Conservation (phyloP, 2,329 filamentous ascomycete species). For the Geoglossum cookeanum region DNA sequence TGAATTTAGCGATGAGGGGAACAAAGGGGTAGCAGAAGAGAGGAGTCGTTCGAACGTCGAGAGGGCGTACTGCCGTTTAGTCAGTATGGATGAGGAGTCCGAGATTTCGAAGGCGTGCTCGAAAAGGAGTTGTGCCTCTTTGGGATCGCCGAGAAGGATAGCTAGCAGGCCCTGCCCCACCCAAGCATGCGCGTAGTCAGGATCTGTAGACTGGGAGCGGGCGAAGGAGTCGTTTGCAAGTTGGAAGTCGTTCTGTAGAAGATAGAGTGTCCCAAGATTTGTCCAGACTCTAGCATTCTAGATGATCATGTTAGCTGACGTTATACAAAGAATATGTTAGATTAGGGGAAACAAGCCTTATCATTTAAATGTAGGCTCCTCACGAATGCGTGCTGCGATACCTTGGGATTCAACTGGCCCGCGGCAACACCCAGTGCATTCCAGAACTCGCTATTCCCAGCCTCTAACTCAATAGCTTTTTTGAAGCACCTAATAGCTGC, state of each 20-base stretch:
- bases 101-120: conserved; percentile 90
- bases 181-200: conserved; percentile 87
- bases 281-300: conserved; percentile 70
- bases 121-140: conserved; percentile 69
- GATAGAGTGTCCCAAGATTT: conserved; percentile 71
- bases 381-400: conserved; percentile 85
- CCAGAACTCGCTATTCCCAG: conserved; percentile 91
- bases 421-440: conserved; percentile 87
- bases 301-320: background rate
- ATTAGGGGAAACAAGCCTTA: conserved; percentile 11
- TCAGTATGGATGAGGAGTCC: conserved; percentile 51
- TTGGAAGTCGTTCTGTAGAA: conserved; percentile 64
- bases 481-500: conserved; percentile 85
- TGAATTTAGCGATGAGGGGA: conserved; percentile 30
- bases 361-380: conserved; percentile 88
- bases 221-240: conserved; percentile 85
- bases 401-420: conserved; percentile 63
- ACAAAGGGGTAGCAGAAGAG: conserved; percentile 26
- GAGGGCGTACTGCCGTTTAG: conserved; percentile 60
- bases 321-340: background rate
- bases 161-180: conserved; percentile 80
- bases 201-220: conserved; percentile 79
- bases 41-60: conserved; percentile 70
- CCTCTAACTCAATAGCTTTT: conserved; percentile 82
- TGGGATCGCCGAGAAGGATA: conserved; percentile 49